These are phyloP conservation scores for Excoecaria agallocha DNA, from an alignment of 345 rosid genomes.

Conservation along the genomic window DNA sequence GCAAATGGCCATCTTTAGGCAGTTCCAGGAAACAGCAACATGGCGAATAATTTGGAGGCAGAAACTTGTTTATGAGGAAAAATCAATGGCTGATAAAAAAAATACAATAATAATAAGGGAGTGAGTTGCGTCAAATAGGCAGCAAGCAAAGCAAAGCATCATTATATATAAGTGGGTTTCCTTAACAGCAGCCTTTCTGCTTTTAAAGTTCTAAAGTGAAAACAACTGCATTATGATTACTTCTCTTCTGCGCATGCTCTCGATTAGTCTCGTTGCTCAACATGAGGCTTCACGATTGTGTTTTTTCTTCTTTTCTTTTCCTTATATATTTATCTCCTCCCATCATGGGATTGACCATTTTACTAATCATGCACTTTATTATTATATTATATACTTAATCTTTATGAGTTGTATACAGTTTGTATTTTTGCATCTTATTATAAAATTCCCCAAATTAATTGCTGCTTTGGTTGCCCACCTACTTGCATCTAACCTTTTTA, in stretches of 20 bases:
- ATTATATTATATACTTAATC: neutral
- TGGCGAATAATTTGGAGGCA: neutral
- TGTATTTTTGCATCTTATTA: neutral
- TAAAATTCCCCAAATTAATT: neutral
- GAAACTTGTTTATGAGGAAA: slow-evolving; percentile 28
- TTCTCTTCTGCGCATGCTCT: slow-evolving; percentile 46
- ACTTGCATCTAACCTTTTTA: slow-evolving; percentile 20
- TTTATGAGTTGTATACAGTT: slow-evolving; percentile 4
- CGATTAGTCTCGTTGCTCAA: slow-evolving; percentile 10
- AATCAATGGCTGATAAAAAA: slow-evolving; percentile 19
- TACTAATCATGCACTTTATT: neutral
- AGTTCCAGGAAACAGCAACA: too few species aligned
- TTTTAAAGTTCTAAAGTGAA: slow-evolving; percentile 18
- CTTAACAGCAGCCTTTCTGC: slow-evolving; percentile 34
- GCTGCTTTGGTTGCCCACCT: neutral
- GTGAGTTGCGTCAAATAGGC: neutral
- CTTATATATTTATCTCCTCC: too few species aligned
- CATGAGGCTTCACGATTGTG: neutral
- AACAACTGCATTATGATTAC: slow-evolving; percentile 7
- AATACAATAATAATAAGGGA: neutral
- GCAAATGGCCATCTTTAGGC: too few species aligned
- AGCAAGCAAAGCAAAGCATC: slow-evolving; percentile 14
- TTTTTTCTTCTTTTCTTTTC: slow-evolving; percentile 3
- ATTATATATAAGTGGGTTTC: slow-evolving; percentile 30
- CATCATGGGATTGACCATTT: slow-evolving; percentile 1